Conservation (phyloP, 1,284 basidiomycete species). For the Fomitopsis schrenkii region DNA sequence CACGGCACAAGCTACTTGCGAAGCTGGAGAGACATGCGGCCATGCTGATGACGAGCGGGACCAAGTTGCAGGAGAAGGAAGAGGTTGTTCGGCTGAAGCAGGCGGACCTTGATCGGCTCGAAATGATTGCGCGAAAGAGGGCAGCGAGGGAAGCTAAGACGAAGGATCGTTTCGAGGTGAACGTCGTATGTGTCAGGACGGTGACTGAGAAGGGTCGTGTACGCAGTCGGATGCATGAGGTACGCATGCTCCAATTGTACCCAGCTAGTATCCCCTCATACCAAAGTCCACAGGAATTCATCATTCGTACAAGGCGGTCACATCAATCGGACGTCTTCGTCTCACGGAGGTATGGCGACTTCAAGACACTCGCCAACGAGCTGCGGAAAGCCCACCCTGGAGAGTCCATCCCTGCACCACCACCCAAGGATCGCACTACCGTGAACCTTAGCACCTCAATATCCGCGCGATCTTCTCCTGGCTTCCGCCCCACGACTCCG, state of each 20-base stretch:
- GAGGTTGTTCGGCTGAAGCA: constrained; percentile 87
- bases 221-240: constrained; percentile 82
- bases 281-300: constrained; percentile 71
- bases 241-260: constrained; percentile 28
- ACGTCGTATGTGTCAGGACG: constrained; percentile 81
- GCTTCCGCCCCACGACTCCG: constrained; percentile 24
- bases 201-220: constrained; percentile 81
- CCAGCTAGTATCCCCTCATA: constrained; percentile 2
- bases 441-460: constrained; percentile 33
- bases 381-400: constrained; percentile 82
- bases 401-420: constrained; percentile 73
- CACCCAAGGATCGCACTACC: constrained; percentile 81
- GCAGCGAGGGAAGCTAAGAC: constrained; percentile 42
- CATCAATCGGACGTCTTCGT: constrained; percentile 80
- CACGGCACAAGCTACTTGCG: constrained; percentile 41
- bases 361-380: constrained; percentile 84
- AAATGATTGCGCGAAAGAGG: constrained; percentile 60
- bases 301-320: constrained; percentile 82
- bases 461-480: constrained; percentile 29
- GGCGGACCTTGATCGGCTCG: constrained; percentile 73
- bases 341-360: constrained; percentile 93
- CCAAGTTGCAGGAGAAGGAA: constrained; percentile 79
- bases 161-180: constrained; percentile 76
- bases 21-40: constrained; percentile 84
- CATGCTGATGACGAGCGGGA: constrained; percentile 76